Percentiles rank a stretch among this genome's conserved stretches.
Conservation (phyloP, 129 eudicot genomes). For the Flaveria ramosissima region DNA sequence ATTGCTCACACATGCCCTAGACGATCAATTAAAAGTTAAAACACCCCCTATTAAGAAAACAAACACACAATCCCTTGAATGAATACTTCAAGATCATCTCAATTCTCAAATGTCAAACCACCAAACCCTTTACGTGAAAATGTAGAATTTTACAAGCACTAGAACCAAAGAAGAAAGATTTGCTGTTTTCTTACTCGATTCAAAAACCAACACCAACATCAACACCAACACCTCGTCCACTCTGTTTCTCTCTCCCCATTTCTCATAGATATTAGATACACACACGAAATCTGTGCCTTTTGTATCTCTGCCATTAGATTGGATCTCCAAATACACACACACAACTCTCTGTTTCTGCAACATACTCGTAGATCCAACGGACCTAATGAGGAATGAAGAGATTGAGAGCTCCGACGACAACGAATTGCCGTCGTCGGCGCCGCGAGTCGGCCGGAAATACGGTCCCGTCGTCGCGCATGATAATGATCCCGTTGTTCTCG, state of each 20-base stretch:
- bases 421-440: slow-evolving; percentile 45
- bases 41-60: neutral
- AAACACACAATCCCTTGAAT: neutral
- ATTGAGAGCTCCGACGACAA: slow-evolving; percentile 64
- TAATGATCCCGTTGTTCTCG: slow-evolving; percentile 71
- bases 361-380: slow-evolving; percentile 29
- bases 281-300: slow-evolving; percentile 30
- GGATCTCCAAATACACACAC: slow-evolving; percentile 24
- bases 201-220: slow-evolving; percentile 18
- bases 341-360: slow-evolving; percentile 12
- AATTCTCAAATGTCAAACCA: neutral
- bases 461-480: slow-evolving; percentile 75
- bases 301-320: slow-evolving; percentile 33
- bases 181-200: slow-evolving; percentile 43
- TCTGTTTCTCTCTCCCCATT: slow-evolving; percentile 27
- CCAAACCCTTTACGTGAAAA: neutral
- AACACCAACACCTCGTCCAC: slow-evolving; percentile 14
- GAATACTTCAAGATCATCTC: neutral
- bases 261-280: slow-evolving; percentile 6
- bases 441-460: slow-evolving; percentile 65
- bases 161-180: slow-evolving; percentile 17
- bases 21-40: no score
- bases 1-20: no score
- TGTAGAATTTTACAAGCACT: neutral
- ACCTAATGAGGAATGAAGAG: slow-evolving; percentile 57